Conservation (phyloP, 768 basidiomycete species). For the Gyrodon lividus region DNA sequence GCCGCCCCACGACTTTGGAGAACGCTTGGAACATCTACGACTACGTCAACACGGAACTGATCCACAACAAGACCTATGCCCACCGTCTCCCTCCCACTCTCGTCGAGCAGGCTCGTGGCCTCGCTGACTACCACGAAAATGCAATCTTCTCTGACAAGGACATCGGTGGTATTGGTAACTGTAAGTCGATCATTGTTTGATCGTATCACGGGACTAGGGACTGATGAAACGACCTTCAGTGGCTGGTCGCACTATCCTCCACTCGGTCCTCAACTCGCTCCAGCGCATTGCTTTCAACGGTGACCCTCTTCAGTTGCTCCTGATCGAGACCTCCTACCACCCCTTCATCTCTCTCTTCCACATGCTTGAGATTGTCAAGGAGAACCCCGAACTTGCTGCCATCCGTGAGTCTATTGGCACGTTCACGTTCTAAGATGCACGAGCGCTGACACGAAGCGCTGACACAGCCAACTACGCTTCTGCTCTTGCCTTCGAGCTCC, state of each 20-base stretch:
- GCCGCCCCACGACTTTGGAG: slow-evolving; percentile 62
- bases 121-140: slow-evolving; percentile 80
- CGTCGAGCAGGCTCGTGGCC: slow-evolving; percentile 68
- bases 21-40: slow-evolving; percentile 82
- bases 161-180: slow-evolving; percentile 72
- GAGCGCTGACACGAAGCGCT: slow-evolving; percentile 11
- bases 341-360: slow-evolving; percentile 89
- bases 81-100: slow-evolving; percentile 78
- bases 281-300: slow-evolving; percentile 77
- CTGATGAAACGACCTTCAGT: slow-evolving; percentile 44
- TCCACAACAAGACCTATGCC: slow-evolving; percentile 81
- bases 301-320: slow-evolving; percentile 75
- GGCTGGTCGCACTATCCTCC: slow-evolving; percentile 76
- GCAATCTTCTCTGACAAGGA: slow-evolving; percentile 66
- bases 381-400: slow-evolving; percentile 56
- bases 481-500: slow-evolving; percentile 76
- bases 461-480: slow-evolving; percentile 66
- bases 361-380: slow-evolving; percentile 60
- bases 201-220: background rate
- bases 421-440: background rate
- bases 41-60: slow-evolving; percentile 71
- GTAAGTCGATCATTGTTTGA: slow-evolving; percentile 42
- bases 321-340: slow-evolving; percentile 84
- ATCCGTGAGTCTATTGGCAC: slow-evolving; percentile 53
- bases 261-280: slow-evolving; percentile 68